phyloP scores from a whole-genome alignment of 2,329 filamentous ascomycete genomes.

The Xylaria sp. region DNA sequence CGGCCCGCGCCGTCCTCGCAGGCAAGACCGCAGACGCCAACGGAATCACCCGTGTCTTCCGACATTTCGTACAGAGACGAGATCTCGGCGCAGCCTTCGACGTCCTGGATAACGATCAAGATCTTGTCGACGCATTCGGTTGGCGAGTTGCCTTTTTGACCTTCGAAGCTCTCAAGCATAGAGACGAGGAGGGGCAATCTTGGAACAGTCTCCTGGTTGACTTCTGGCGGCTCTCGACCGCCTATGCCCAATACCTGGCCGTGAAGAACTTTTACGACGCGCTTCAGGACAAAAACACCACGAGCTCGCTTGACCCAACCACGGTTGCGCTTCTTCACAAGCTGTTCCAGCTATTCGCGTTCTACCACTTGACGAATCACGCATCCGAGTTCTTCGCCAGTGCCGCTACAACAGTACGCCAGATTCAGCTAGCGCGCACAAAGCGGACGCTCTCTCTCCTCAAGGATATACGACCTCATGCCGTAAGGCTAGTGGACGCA shows the following conservation, averaged over 20 bases:
- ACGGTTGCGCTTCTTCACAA: conserved; percentile 4
- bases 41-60: conserved; percentile 7
- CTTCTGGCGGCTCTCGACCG: conserved; percentile 15
- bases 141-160: conserved; percentile 17
- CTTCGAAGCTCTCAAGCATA: conserved; percentile 13
- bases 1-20: conserved; percentile 6
- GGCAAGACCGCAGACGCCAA: conserved; percentile 7
- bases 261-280: conserved; percentile 11
- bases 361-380: conserved; percentile 5
- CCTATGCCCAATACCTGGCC: conserved; percentile 2
- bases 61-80: conserved; percentile 3
- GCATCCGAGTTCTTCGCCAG: conserved; percentile 14
- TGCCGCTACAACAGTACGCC: conserved; percentile 8
- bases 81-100: conserved; percentile 10
- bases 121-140: conserved; percentile 12
- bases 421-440: conserved; percentile 12
- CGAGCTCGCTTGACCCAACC: background rate
- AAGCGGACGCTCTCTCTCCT: conserved; percentile 5
- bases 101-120: conserved; percentile 9
- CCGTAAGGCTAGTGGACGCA: conserved; percentile 7
- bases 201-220: conserved; percentile 15
- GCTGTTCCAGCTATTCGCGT: conserved; percentile 20
- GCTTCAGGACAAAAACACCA: background rate
- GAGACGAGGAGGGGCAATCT: conserved; percentile 7
- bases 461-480: conserved; percentile 10